These are phyloP conservation scores for Wickerhamiella slavikovae DNA, from an alignment of 805 yeast species.

Conservation along the genomic window DNA sequence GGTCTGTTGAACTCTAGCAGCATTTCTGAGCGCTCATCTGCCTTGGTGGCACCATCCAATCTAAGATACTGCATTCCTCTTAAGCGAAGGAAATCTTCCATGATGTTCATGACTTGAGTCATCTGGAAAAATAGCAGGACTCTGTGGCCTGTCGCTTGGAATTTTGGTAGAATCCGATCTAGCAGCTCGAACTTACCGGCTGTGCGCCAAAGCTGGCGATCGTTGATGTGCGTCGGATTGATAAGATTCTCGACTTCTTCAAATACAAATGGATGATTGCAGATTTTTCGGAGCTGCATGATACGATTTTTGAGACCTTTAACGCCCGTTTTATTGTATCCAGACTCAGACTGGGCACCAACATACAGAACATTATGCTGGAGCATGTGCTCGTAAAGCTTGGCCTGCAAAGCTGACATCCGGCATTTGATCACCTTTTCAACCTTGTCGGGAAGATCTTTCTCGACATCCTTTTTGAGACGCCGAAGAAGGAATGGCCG, in stretches of 20 bases:
- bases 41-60: conserved; percentile 85
- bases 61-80: conserved; percentile 63
- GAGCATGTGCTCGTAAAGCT: conserved; percentile 79
- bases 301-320: conserved; percentile 85
- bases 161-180: conserved; percentile 75
- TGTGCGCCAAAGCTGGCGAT: conserved; percentile 70
- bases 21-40: conserved; percentile 81
- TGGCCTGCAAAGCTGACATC: conserved; percentile 67
- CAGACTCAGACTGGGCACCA: conserved; percentile 29
- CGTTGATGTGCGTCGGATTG: conserved; percentile 51
- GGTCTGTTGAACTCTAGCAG: conserved; percentile 67
- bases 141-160: conserved; percentile 69
- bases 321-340: conserved; percentile 24
- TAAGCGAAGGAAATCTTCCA: conserved; percentile 79
- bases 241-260: conserved; percentile 74
- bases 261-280: conserved; percentile 94
- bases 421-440: conserved; percentile 90
- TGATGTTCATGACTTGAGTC: conserved; percentile 97
- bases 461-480: conserved; percentile 91
- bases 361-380: conserved; percentile 62
- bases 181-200: conserved; percentile 90
- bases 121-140: conserved; percentile 88
- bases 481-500: conserved; percentile 88
- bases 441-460: conserved; percentile 85
- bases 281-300: conserved; percentile 90